phyloP scores from a whole-genome alignment of 2,329 filamentous ascomycete species.

The Coniochaeta sp. region DNA sequence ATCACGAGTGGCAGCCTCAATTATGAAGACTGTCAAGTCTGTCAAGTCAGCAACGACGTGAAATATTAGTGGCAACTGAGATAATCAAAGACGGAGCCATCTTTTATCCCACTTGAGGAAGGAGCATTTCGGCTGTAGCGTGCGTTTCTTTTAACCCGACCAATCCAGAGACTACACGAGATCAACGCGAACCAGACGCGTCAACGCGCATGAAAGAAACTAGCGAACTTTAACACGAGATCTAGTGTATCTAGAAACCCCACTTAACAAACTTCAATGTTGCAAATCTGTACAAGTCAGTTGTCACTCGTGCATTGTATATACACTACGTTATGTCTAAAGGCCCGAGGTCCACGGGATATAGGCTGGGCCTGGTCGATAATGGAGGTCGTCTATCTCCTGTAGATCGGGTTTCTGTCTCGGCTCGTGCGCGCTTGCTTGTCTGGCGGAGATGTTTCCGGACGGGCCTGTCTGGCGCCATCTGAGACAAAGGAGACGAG shows the following conservation, averaged over 20 bases:
- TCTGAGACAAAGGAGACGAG: constrained; percentile 1
- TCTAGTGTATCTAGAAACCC: background rate
- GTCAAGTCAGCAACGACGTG: no score
- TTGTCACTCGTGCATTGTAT: background rate
- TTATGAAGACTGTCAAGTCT: no score
- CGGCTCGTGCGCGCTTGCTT: background rate
- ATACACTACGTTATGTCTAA: no score
- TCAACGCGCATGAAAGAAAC: background rate
- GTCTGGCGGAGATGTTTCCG: background rate
- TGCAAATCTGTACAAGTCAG: background rate
- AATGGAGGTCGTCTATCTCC: background rate
- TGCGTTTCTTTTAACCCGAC: background rate
- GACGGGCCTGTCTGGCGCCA: background rate
- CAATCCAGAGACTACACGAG: background rate
- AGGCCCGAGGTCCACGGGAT: background rate
- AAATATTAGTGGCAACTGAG: background rate
- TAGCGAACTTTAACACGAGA: background rate
- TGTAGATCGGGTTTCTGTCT: background rate
- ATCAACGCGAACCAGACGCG: background rate
- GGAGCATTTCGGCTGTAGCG: background rate
- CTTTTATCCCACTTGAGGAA: background rate
- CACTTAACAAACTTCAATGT: background rate
- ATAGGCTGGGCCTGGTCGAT: background rate
- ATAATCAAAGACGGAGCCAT: background rate
- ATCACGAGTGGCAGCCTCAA: background rate